phyloP scores from a whole-genome alignment of 2,329 filamentous ascomycete genomes.

The Fonsecaea pedrosoi region DNA sequence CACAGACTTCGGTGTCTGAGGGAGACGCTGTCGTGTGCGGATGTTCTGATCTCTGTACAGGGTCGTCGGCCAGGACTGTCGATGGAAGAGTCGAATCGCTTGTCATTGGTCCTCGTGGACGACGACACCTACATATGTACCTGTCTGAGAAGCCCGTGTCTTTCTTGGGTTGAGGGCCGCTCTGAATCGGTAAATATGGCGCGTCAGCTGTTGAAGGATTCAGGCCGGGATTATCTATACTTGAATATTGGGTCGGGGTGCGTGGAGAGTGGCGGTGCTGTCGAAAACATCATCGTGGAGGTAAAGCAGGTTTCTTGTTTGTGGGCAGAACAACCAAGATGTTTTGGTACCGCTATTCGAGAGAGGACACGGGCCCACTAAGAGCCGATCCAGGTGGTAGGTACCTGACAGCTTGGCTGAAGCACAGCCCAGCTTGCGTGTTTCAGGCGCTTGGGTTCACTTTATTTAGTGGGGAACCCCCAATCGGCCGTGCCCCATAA shows the following conservation, averaged over 20 bases:
- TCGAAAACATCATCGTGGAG: background rate
- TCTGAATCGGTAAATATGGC: background rate
- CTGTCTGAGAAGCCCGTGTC: too few relatives aligned
- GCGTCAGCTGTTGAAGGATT: background rate
- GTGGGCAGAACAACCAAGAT: background rate
- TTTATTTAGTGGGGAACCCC: background rate
- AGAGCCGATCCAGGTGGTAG: background rate
- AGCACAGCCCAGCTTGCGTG: constrained; percentile 18
- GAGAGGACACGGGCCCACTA: too few relatives aligned
- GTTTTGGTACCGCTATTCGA: background rate
- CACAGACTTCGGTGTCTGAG: background rate
- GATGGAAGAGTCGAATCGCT: background rate
- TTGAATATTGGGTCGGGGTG: background rate
- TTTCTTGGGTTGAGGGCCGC: too few relatives aligned
- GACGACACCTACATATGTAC: too few relatives aligned
- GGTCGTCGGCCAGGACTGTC: background rate
- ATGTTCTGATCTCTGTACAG: background rate
- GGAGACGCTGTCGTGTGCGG: background rate
- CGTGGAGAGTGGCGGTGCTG: background rate
- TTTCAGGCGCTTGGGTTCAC: constrained; percentile 8
- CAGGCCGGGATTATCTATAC: background rate
- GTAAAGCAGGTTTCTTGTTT: constrained; percentile 9
- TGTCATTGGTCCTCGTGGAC: too few relatives aligned
- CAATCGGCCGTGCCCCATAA: background rate
- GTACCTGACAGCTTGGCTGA: background rate